Evolutionary conservation across 495 filamentous ascomycete species (phyloP).

Genomic region (Penicillium crystallinum): DNA sequence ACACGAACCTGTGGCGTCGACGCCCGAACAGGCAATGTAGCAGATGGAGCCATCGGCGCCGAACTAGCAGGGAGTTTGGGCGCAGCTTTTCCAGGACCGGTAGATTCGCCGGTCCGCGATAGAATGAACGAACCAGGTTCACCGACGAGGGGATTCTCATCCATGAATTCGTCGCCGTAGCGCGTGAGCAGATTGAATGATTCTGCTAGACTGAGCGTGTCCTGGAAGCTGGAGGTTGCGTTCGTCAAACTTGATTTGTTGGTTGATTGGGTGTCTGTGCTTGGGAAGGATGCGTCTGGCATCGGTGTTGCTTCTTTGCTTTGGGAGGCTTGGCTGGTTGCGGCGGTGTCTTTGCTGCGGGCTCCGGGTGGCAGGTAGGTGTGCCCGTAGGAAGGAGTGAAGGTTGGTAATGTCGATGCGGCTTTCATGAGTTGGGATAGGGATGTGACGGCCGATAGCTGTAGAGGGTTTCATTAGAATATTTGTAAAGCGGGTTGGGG

Average conservation of each 20-base stretch:
- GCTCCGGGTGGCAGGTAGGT: slow-evolving; percentile 57
- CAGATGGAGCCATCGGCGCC: slow-evolving; percentile 6
- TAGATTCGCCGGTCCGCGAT: slow-evolving; percentile 39
- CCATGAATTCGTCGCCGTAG: slow-evolving; percentile 77
- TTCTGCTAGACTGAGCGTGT: slow-evolving; percentile 59
- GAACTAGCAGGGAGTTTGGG: slow-evolving; percentile 11
- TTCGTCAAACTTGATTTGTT: slow-evolving; percentile 33
- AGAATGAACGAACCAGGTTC: slow-evolving; percentile 83
- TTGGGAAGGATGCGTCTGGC: slow-evolving; percentile 35
- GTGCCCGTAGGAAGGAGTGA: slow-evolving; percentile 69
- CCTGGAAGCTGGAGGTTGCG: slow-evolving; percentile 31
- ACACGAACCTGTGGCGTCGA: slow-evolving; percentile 37
- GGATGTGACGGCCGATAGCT: slow-evolving; percentile 57
- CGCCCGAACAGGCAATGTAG: slow-evolving; percentile 14
- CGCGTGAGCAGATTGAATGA: slow-evolving; percentile 58
- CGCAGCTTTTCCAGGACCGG: slow-evolving; percentile 11
- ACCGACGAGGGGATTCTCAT: slow-evolving; percentile 83
- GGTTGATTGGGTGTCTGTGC: slow-evolving; percentile 24
- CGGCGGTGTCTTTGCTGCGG: slow-evolving; percentile 29
- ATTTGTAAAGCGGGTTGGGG: slow-evolving; percentile 17
- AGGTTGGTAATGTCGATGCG: slow-evolving; percentile 59
- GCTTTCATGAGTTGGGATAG: slow-evolving; percentile 64
- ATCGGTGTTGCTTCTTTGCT: slow-evolving; percentile 60
- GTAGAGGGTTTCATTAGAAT: slow-evolving; percentile 33
- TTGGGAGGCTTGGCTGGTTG: slow-evolving; percentile 28